Evolutionary conservation across 139 green algal genomes (phyloP), one percentile per base, ranked within the genome.

Genomic region (Chlorella sorokiniana): DNA sequence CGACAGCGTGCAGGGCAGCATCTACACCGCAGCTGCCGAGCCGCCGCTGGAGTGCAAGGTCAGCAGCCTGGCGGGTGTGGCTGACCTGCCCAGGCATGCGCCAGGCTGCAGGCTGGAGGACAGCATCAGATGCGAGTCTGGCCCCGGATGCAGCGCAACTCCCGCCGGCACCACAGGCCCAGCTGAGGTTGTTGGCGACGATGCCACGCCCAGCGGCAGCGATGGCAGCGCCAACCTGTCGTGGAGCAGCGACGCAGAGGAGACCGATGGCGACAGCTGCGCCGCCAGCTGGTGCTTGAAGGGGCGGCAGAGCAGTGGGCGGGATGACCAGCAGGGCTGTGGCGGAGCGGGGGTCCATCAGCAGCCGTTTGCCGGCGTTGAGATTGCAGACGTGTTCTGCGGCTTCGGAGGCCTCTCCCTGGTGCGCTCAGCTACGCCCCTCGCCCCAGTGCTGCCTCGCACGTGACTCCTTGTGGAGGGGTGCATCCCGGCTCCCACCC

Each of bases 401-500:
- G 71, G 71, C 48, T 44, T 45, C 25, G 71, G 71, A 7, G 71
- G 71, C 71, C 71, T 78, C 20, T 67, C 48, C 20, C 45, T 78
- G 44, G 71, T 59, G 16, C 11, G 48, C 16, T 16, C 48, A 11
- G 16, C 11, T 59, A 16, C 48, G 16, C 11, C 16, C 48, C 11
- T 59, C 48, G 16, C 14, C 14, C 48, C 14, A 59, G 16, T 59
- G 48, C 48, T 25, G 16, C 48, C 48, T 59, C 48, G 48, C 48
- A 25, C 48, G 48, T 59, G 48, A 10, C 71, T 78, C 33, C 33
- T 51, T 20, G 10, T 23, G 7, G 35, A 31, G 7, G 8, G 48
- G 23, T 25, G 37, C 48, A 59, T 11, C 48, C 11, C 11, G 11
- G 11, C 48, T 25, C 14, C 11, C 48, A 25, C 48, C 16, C 14